These are phyloP conservation scores for Claviceps fusiformis DNA, from an alignment of 2,329 filamentous ascomycete genomes.

Conservation along the genomic window DNA sequence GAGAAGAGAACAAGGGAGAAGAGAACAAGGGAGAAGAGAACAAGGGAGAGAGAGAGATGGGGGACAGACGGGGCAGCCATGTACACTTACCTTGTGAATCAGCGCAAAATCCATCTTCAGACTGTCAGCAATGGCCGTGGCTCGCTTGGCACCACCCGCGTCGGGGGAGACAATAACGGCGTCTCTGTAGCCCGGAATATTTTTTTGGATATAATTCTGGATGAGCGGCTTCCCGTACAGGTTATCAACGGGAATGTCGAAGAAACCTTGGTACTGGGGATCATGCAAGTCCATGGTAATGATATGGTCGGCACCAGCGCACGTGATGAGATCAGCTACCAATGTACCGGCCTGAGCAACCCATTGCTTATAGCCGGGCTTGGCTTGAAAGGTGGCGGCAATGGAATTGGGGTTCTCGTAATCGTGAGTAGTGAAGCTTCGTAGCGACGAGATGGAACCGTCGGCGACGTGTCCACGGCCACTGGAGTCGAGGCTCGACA, in stretches of 20 bases:
- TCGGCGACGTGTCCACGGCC: conserved; percentile 25
- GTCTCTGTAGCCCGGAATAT: conserved; percentile 72
- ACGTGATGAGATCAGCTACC: conserved; percentile 86
- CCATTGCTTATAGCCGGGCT: conserved; percentile 96
- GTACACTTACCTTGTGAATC: conserved; percentile 73
- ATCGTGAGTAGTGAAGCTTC: conserved; percentile 50
- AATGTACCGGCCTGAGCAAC: conserved; percentile 93
- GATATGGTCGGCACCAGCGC: conserved; percentile 89
- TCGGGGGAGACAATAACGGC: conserved; percentile 93
- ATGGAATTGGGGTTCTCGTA: conserved; percentile 44
- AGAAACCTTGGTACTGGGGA: conserved; percentile 96
- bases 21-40: too few species aligned
- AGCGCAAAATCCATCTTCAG: conserved; percentile 91
- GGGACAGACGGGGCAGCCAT: too few species aligned
- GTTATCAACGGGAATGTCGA: conserved; percentile 97
- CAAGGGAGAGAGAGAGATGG: conserved; percentile 14
- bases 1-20: too few species aligned
- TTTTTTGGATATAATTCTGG: conserved; percentile 59
- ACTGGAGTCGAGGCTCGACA: conserved; percentile 20
- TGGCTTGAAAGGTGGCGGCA: conserved; percentile 50
- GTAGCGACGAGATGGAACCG: conserved; percentile 27
- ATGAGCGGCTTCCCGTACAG: conserved; percentile 72
- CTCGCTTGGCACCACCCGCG: conserved; percentile 90
- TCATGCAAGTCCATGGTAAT: conserved; percentile 98
- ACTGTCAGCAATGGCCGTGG: conserved; percentile 86